Conservation (phyloP, 495 filamentous ascomycete species). For the Penicillium fimorum region DNA sequence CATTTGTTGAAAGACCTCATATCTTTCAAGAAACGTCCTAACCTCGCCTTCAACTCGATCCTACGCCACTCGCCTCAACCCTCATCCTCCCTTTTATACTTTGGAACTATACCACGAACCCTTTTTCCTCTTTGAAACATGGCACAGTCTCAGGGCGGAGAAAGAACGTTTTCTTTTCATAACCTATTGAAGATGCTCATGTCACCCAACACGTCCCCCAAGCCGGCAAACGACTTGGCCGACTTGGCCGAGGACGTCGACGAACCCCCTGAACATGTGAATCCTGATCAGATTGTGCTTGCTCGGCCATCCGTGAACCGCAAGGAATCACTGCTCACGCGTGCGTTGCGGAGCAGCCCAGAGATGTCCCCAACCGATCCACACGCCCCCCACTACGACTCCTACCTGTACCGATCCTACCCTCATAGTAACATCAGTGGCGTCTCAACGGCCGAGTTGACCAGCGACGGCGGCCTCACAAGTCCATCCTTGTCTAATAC, state of each 20-base stretch:
- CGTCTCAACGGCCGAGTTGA: conserved; percentile 80
- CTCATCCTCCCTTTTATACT: not conserved
- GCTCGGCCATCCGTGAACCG: conserved; percentile 45
- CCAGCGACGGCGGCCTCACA: conserved; percentile 88
- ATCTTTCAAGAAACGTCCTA: conserved; percentile 11
- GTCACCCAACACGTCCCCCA: conserved; percentile 39
- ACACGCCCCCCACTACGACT: conserved; percentile 38
- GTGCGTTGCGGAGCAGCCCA: conserved; percentile 67
- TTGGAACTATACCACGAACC: conserved; percentile 5
- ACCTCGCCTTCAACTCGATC: conserved; percentile 14
- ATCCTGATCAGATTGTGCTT: conserved; percentile 34
- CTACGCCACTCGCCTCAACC: conserved; percentile 8
- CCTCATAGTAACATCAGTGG: conserved; percentile 74
- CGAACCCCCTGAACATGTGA: conserved; percentile 44
- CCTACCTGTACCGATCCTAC: conserved; percentile 58
- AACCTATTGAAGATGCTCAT: conserved; percentile 50
- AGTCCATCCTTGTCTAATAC: conserved; percentile 85
- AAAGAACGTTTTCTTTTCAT: conserved; percentile 43
- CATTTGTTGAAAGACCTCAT: conserved; percentile 20
- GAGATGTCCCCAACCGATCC: conserved; percentile 46
- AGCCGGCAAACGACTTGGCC: conserved; percentile 39
- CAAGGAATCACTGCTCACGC: conserved; percentile 76
- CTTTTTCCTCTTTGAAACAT: conserved; percentile 26
- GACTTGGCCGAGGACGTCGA: conserved; percentile 53
- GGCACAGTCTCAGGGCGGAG: conserved; percentile 41